Base-by-base conservation (phyloP, 305 asterid genomes). In the Euphrasia arctica region DNA sequence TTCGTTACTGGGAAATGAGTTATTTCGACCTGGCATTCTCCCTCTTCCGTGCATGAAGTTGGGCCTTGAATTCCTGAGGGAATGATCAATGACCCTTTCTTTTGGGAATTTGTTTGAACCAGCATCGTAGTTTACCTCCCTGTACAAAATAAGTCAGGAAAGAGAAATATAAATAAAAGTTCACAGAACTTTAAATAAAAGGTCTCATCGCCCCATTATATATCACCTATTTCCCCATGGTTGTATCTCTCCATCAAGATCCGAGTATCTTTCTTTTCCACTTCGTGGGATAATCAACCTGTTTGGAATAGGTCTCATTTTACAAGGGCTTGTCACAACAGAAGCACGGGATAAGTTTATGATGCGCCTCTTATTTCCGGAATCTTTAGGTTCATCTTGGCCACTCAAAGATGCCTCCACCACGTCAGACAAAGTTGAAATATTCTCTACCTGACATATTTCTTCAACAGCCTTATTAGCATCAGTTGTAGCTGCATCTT, bases 321-420 rank as follows among this genome's bases (percentile, higher is more conserved):
- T 81, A 73, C 69, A 64, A 45, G 89, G 81, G 67, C 80, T 67
- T 27, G 82, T 69, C 32, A 39, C 67, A 48, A 43, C 62, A 42
- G 91, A 74, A 62, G 86, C 77, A 61, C 95, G 79, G 43, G 96
- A 82, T 66, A 87, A 85, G 66, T 55, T 80, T 69, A 89, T 91
- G 64, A 91, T 87, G 64, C 95, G 89, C 72, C 95, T 87, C 73
- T 81, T 81, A 69, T 60, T 75, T 52, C 47, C 73, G 58, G 87
- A 79, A 65, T 83, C 86, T 75, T 75, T 78, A 22, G 76, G 78
- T 66, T 71, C 75, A 70, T 76, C 81, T 27, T 58, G 70, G 14
- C 68, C 79, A 64, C 74, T 69, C 36, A 68, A 43, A 72, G 83
- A 65, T 62, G 78, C 70, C 67, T 86, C 91, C 62, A 71, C 70